A percentile compares a stretch with the other conserved stretches of the same genome.
phyloP scores from a whole-genome alignment of 495 filamentous ascomycete species.

The Penicillium verhagenii region DNA sequence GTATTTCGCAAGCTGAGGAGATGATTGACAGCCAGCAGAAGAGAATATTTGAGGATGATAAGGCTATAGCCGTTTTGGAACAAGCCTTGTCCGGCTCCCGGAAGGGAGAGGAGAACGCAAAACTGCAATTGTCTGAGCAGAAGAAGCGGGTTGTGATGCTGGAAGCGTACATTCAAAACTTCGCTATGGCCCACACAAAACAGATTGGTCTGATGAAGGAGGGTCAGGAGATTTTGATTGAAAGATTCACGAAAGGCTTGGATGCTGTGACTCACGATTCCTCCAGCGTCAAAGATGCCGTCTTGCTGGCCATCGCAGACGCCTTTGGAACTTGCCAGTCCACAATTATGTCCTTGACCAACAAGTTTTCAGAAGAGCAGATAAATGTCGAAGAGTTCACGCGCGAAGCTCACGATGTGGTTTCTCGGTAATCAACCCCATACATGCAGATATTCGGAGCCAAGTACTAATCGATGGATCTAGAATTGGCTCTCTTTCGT shows the following conservation, averaged over 20 bases:
- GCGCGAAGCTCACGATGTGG: conserved; percentile 11
- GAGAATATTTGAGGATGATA: conserved; percentile 14
- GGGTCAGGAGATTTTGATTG: conserved; percentile 26
- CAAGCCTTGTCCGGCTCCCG: conserved; percentile 22
- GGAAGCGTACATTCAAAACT: conserved; percentile 36
- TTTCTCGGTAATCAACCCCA: conserved; percentile 22
- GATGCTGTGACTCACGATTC: conserved; percentile 10
- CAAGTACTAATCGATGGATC: neutral
- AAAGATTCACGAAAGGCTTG: conserved; percentile 18
- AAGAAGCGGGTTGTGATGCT: conserved; percentile 26
- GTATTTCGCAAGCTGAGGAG: conserved; percentile 17
- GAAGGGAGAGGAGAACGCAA: conserved; percentile 10
- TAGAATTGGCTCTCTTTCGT: conserved; percentile 22
- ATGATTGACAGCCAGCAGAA: conserved; percentile 15
- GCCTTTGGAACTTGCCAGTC: conserved; percentile 17
- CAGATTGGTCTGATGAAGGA: conserved; percentile 24
- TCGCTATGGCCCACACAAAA: conserved; percentile 24
- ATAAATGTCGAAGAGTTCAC: conserved; percentile 22
- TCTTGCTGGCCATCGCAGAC: conserved; percentile 11
- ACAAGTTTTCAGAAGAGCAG: conserved; percentile 15
- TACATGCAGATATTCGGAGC: neutral
- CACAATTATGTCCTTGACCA: conserved; percentile 17
- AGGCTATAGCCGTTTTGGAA: conserved; percentile 12
- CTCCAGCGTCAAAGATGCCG: conserved; percentile 10
- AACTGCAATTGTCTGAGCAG: conserved; percentile 28